These are phyloP conservation scores for Penicillium nucicola DNA, from an alignment of 495 filamentous ascomycete genomes.

Conservation along the genomic window DNA sequence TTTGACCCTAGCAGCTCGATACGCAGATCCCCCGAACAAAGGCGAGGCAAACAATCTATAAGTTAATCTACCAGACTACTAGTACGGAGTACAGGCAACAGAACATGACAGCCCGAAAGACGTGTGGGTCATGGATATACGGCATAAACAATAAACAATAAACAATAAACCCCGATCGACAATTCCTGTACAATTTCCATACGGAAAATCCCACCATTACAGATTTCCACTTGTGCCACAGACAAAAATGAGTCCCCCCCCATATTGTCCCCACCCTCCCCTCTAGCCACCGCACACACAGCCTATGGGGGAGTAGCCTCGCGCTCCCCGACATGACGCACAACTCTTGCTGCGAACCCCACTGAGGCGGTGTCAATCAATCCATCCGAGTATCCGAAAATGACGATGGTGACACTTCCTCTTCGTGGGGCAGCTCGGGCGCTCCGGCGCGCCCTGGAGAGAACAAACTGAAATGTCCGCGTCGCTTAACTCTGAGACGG, in stretches of 20 bases:
- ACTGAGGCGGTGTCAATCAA: conserved; percentile 7
- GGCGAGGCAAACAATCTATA: too few relatives aligned
- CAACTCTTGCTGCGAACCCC: background rate
- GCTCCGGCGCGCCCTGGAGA: background rate
- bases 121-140: too few relatives aligned
- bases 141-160: too few relatives aligned
- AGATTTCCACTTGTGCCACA: too few relatives aligned
- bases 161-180: too few relatives aligned
- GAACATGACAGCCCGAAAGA: too few relatives aligned
- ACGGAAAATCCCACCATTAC: too few relatives aligned
- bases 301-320: background rate
- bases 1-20: too few relatives aligned
- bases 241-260: background rate
- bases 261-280: background rate
- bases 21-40: too few relatives aligned
- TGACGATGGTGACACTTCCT: conserved; percentile 4
- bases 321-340: conserved; percentile 6
- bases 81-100: too few relatives aligned
- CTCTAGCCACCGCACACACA: conserved; percentile 1
- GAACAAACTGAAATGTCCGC: background rate
- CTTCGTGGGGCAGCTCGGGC: background rate
- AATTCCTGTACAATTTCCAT: too few relatives aligned
- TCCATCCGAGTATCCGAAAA: background rate
- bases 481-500: background rate
- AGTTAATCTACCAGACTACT: too few relatives aligned